phyloP scores from a whole-genome alignment of 2,329 filamentous ascomycete genomes.

The Aspergillus proliferans region DNA sequence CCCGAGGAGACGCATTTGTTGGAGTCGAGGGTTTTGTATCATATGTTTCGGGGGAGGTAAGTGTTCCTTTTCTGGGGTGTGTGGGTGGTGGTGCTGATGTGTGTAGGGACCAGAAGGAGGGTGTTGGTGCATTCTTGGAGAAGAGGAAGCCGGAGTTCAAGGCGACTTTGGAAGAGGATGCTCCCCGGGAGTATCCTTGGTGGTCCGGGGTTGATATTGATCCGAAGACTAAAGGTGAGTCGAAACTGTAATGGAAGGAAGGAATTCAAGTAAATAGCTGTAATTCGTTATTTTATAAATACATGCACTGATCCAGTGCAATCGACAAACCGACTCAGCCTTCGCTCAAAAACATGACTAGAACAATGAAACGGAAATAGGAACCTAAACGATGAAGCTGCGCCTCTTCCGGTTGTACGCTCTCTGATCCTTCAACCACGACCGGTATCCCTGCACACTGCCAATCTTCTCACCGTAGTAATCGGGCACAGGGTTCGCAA shows the following conservation, averaged over 20 bases:
- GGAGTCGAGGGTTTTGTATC: constrained; percentile 45
- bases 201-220: constrained; percentile 53
- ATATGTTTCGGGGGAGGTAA: constrained; percentile 31
- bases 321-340: neutral
- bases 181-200: constrained; percentile 60
- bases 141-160: constrained; percentile 60
- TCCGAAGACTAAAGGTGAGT: constrained; percentile 14
- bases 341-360: too few relatives aligned
- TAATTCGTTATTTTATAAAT: neutral
- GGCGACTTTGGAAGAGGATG: constrained; percentile 55
- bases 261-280: constrained; percentile 1
- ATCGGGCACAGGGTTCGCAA: constrained; percentile 89
- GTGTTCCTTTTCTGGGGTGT: constrained; percentile 1
- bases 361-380: neutral
- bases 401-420: constrained; percentile 88
- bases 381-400: constrained; percentile 30
- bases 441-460: constrained; percentile 81
- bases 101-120: constrained; percentile 58
- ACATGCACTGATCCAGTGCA: neutral
- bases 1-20: constrained; percentile 66
- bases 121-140: constrained; percentile 62
- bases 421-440: constrained; percentile 95
- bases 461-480: constrained; percentile 99
- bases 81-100: constrained; percentile 3
- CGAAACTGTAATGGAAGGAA: constrained; percentile 15